Conservation (phyloP, 179 eudicot species). For the Amaranthus tricolor region DNA sequence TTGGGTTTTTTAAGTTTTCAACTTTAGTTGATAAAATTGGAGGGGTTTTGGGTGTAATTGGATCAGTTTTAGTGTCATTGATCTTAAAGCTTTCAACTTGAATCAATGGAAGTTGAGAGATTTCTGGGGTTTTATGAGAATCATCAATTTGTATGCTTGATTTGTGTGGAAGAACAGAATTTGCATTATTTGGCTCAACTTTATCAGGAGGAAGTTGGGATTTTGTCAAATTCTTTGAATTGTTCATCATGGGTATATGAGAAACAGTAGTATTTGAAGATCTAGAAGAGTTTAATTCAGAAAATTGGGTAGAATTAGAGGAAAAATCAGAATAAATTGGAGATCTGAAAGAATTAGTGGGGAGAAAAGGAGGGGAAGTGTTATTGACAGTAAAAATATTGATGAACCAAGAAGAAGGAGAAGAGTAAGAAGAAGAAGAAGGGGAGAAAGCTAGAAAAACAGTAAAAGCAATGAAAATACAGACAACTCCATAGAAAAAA, state of each 20-base stretch:
- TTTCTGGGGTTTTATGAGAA: background rate
- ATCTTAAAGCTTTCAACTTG: background rate
- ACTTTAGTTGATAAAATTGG: background rate
- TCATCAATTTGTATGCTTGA: background rate
- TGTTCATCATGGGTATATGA: constrained; percentile 13
- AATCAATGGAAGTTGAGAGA: background rate
- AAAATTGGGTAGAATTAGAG: constrained; percentile 36
- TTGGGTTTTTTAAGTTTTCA: background rate
- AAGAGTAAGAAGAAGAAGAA: constrained; percentile 44
- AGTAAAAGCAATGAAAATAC: constrained; percentile 56
- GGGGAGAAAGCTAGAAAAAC: constrained; percentile 43
- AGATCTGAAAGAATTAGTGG: constrained; percentile 49
- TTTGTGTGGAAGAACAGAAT: background rate
- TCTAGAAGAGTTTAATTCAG: constrained; percentile 23
- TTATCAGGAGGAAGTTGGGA: constrained; percentile 21
- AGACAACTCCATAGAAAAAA: constrained; percentile 49
- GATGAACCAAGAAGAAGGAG: constrained; percentile 67
- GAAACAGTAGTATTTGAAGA: constrained; percentile 23
- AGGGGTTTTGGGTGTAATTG: constrained; percentile 6
- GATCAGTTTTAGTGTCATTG: background rate
- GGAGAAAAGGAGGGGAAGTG: constrained; percentile 16
- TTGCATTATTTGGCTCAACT: background rate
- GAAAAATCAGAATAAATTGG: constrained; percentile 43
- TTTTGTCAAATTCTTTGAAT: constrained; percentile 14
- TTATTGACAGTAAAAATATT: constrained; percentile 39